phyloP scores from a whole-genome alignment of 306 rosid genomes.

The Quercus engelmannii region DNA sequence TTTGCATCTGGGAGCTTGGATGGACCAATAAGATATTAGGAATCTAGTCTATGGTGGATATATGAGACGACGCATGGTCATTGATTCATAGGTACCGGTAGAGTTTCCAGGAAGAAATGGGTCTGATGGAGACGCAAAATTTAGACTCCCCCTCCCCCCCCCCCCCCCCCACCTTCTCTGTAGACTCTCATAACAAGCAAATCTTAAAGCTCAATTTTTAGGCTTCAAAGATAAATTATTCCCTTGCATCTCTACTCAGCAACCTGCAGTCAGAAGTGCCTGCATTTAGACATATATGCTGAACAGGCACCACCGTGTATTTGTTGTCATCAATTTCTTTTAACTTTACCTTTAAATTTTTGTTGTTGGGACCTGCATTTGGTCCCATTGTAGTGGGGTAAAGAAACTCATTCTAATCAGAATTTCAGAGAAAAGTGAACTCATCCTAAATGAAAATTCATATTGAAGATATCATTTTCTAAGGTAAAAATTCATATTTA shows the following conservation, averaged over 20 bases:
- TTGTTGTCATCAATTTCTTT: background rate
- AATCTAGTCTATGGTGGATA: background rate
- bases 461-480: background rate
- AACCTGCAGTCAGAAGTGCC: conserved; percentile 15
- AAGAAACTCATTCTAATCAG: background rate
- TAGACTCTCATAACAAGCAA: background rate
- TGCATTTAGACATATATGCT: background rate
- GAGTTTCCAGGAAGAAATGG: conserved; percentile 17
- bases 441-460: background rate
- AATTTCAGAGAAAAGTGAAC: background rate
- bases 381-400: background rate
- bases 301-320: background rate
- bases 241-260: conserved; percentile 18
- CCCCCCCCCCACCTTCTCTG: background rate
- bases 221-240: background rate
- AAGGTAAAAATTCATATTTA: too few relatives aligned
- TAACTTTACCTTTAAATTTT: background rate
- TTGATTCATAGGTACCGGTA: conserved; percentile 20
- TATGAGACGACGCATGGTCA: conserved; percentile 2
- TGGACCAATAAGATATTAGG: conserved; percentile 92
- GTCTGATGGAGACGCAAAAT: conserved; percentile 19
- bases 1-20: conserved; percentile 95
- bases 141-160: background rate
- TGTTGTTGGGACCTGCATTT: background rate
- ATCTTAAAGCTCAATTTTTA: conserved; percentile 9